Evolutionary conservation across 495 filamentous ascomycete species (phyloP).

Genomic region (Penicillium herquei): DNA sequence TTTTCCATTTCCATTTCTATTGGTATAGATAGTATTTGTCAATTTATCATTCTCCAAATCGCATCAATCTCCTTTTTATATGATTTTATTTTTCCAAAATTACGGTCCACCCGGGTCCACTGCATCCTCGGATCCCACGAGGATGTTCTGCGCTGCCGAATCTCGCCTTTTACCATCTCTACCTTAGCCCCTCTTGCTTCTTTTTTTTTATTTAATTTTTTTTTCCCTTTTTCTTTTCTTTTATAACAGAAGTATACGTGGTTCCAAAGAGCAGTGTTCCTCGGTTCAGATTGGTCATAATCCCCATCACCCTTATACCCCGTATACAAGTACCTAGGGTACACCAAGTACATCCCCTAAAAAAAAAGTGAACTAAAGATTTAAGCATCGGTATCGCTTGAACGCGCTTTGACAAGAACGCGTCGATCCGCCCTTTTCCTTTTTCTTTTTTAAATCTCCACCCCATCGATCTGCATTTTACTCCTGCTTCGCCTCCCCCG

Average conservation of each 20-base stretch:
- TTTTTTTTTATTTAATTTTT: conserved; percentile 25
- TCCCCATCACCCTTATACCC: too few relatives aligned
- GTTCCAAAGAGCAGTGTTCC: too few relatives aligned
- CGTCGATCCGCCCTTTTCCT: conserved; percentile 26
- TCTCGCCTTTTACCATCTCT: conserved; percentile 32
- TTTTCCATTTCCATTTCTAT: too few relatives aligned
- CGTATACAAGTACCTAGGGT: too few relatives aligned
- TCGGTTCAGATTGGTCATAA: too few relatives aligned
- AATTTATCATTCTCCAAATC: not conserved
- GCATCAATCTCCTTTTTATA: not conserved
- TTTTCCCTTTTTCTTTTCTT: conserved; percentile 18
- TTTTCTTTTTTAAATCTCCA: conserved; percentile 2
- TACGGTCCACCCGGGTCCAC: conserved; percentile 43
- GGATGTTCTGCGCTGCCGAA: conserved; percentile 31
- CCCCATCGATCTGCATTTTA: conserved; percentile 4
- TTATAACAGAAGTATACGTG: conserved; percentile 8
- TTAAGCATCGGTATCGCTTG: conserved; percentile 45
- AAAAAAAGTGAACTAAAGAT: conserved; percentile 47
- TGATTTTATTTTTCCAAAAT: conserved; percentile 22
- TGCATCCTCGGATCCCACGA: conserved; percentile 47
- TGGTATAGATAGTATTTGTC: too few relatives aligned
- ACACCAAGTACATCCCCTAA: conserved; percentile 39
- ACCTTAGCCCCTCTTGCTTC: conserved; percentile 15
- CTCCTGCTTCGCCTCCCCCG: conserved; percentile 6
- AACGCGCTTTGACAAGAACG: conserved; percentile 28